Percentiles rank a stretch among this genome's conserved stretches.
These are phyloP conservation scores for Claviceps digitariae DNA, from an alignment of 2,329 filamentous ascomycete genomes.

Conservation along the genomic window DNA sequence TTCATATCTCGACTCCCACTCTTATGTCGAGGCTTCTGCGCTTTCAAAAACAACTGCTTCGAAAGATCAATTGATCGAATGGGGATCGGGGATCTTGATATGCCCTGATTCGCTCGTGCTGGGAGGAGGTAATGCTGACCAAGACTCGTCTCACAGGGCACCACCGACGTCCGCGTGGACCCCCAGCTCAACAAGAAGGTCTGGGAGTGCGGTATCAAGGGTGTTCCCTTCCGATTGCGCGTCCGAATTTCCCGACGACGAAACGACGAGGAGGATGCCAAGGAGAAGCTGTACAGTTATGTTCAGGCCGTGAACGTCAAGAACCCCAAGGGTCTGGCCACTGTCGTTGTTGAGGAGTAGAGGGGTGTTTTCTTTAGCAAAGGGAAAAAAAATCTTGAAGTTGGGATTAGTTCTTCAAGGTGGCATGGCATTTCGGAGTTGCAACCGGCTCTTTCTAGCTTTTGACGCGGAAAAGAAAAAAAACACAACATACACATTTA, in stretches of 20 bases:
- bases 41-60: not conserved
- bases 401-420: constrained; percentile 28
- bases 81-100: no score
- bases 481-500: constrained; percentile 3
- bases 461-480: constrained; percentile 25
- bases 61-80: not conserved
- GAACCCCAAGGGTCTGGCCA: constrained; percentile 95
- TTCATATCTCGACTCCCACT: no score
- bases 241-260: constrained; percentile 98
- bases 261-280: constrained; percentile 99
- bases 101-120: not conserved
- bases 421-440: constrained; percentile 33
- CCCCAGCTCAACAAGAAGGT: constrained; percentile 99
- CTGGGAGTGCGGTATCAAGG: constrained; percentile 98
- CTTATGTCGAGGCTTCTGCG: not conserved
- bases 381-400: constrained; percentile 16
- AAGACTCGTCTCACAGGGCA: constrained; percentile 50
- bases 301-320: constrained; percentile 99
- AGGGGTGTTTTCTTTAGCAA: constrained; percentile 13
- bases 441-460: constrained; percentile 30
- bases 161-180: constrained; percentile 92
- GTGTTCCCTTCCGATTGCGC: constrained; percentile 91
- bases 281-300: constrained; percentile 99
- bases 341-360: constrained; percentile 71
- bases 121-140: constrained; percentile 11